Conservation (phyloP, 768 basidiomycete species). For the Hericium alpestre region DNA sequence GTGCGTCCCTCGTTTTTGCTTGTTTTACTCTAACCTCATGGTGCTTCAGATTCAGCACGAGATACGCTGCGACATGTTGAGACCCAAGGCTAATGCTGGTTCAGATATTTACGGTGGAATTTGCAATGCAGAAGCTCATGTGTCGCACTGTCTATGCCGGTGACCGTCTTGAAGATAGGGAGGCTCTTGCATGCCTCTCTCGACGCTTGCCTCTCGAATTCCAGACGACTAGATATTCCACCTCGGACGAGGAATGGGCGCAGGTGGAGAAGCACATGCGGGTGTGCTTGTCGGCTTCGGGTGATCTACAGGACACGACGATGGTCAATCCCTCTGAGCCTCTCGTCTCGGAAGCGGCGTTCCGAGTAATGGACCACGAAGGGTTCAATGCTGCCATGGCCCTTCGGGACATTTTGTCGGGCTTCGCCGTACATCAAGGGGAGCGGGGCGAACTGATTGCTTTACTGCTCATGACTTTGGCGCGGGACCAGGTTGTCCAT, state of each 20-base stretch:
- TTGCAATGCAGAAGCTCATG: slow-evolving; percentile 6
- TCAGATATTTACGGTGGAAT: neutral
- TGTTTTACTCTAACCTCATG: slow-evolving; percentile 5
- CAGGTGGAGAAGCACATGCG: slow-evolving; percentile 26
- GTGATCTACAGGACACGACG: slow-evolving; percentile 12
- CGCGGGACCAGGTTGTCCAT: slow-evolving; percentile 15
- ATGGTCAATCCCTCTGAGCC: slow-evolving; percentile 20
- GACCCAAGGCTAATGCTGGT: too few relatives aligned
- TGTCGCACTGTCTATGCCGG: neutral
- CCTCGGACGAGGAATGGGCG: slow-evolving; percentile 11
- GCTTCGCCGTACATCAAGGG: slow-evolving; percentile 14
- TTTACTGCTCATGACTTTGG: slow-evolving; percentile 13
- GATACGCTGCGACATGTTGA: too few relatives aligned
- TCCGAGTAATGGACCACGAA: slow-evolving; percentile 4
- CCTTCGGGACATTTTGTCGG: neutral
- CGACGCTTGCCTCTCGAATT: slow-evolving; percentile 22
- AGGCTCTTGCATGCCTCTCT: slow-evolving; percentile 8
- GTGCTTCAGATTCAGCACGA: neutral
- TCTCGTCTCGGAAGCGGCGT: slow-evolving; percentile 20
- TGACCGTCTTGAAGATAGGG: neutral
- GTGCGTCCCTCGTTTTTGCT: slow-evolving; percentile 10
- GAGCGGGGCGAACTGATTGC: slow-evolving; percentile 17
- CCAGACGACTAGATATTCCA: slow-evolving; percentile 12
- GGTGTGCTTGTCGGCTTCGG: slow-evolving; percentile 14
- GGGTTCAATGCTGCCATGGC: neutral